A percentile compares a stretch with the other conserved stretches of the same genome.
These are phyloP conservation scores for Geotrichum siamense DNA, from an alignment of 1,139 yeast species.

Conservation along the genomic window DNA sequence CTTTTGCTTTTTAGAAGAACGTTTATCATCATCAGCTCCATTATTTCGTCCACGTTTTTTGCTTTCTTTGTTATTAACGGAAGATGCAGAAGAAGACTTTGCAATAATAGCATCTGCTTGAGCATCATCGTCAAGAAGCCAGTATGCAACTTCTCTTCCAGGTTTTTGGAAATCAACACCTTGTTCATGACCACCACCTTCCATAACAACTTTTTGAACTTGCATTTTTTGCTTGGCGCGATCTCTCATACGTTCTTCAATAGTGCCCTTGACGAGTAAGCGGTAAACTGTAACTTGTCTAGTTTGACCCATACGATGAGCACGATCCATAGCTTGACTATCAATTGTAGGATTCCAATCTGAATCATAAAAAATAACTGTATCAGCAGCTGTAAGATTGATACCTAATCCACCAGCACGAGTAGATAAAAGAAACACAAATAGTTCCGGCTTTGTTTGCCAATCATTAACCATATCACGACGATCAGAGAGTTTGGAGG, in stretches of 20 bases:
- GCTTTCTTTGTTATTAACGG: neutral
- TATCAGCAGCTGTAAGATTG: conserved; percentile 95
- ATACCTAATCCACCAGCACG: conserved; percentile 99
- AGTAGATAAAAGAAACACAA: conserved; percentile 83
- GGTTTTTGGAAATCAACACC: conserved; percentile 39
- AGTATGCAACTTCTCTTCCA: conserved; percentile 60
- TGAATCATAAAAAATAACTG: conserved; percentile 93
- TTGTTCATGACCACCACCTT: conserved; percentile 44
- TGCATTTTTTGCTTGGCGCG: conserved; percentile 98
- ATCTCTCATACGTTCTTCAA: conserved; percentile 97
- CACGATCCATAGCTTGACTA: conserved; percentile 99
- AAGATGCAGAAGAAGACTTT: conserved; percentile 21
- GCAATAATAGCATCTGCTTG: conserved; percentile 37
- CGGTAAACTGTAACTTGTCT: conserved; percentile 96
- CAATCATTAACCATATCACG: conserved; percentile 96
- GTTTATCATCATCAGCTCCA: neutral
- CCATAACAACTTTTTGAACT: conserved; percentile 98
- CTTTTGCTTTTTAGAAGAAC: neutral
- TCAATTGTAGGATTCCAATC: conserved; percentile 99
- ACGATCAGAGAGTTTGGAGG: conserved; percentile 89
- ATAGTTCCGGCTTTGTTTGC: conserved; percentile 95
- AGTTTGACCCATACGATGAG: conserved; percentile 96
- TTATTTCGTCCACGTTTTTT: neutral
- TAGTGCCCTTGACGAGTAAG: conserved; percentile 81
- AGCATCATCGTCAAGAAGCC: conserved; percentile 67